These are phyloP conservation scores for Moesziomyces globuligerus DNA, from an alignment of 1,284 basidiomycete genomes.

Conservation along the genomic window DNA sequence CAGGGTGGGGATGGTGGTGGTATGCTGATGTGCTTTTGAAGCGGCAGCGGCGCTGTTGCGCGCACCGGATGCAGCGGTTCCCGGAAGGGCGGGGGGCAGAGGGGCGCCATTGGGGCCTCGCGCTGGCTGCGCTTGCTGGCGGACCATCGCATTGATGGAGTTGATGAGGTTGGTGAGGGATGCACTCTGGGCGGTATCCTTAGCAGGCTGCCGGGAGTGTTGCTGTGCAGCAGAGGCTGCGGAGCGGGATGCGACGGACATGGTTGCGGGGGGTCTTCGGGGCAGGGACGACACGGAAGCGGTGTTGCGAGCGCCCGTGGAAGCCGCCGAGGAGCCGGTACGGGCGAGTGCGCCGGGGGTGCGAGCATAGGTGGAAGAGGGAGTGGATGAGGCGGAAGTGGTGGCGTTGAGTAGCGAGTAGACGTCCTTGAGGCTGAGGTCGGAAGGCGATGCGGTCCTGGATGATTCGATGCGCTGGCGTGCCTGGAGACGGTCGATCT, in stretches of 20 bases:
- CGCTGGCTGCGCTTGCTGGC: constrained; percentile 39
- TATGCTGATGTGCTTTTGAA: constrained; percentile 10
- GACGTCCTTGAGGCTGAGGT: constrained; percentile 44
- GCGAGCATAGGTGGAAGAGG: constrained; percentile 6
- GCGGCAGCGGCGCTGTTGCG: constrained; percentile 1
- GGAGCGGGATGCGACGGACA: background rate
- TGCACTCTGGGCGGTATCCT: constrained; percentile 23
- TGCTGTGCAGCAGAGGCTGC: constrained; percentile 10
- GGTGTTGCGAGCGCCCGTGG: constrained; percentile 11
- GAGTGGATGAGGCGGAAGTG: constrained; percentile 1
- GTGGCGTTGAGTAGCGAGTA: constrained; percentile 37
- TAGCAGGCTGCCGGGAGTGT: background rate
- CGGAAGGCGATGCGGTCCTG: constrained; percentile 11
- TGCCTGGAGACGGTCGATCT: constrained; percentile 41
- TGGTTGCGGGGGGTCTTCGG: constrained; percentile 7
- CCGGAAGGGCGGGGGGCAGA: constrained; percentile 26
- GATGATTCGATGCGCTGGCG: constrained; percentile 25
- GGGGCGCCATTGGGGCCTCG: constrained; percentile 44
- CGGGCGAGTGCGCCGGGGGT: constrained; percentile 5
- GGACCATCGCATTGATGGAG: constrained; percentile 41
- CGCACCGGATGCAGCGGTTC: background rate
- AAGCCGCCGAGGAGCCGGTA: background rate
- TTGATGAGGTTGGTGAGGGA: constrained; percentile 36
- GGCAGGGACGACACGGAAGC: constrained; percentile 10
- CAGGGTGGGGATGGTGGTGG: constrained; percentile 11